Percentiles rank a stretch among this genome's conserved stretches.
These are phyloP conservation scores for Globisporangium paddicum DNA, from an alignment of 352 stramenopile genomes.

Conservation along the genomic window DNA sequence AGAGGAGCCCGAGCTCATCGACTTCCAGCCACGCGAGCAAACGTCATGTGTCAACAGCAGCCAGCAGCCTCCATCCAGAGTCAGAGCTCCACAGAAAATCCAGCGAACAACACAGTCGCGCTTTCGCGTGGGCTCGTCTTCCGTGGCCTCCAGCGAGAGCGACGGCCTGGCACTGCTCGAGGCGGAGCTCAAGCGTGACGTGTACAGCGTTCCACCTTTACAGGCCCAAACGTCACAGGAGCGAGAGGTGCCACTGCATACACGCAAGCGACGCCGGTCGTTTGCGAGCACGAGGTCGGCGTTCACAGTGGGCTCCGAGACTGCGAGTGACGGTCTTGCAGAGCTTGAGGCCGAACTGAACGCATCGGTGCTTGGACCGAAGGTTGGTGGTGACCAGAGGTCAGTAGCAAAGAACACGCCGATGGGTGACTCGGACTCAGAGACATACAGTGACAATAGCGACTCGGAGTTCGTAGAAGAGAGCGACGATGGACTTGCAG, in stretches of 20 bases:
- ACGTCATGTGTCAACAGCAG: not conserved
- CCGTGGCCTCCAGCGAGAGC: constrained; percentile 24
- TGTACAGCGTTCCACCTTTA: not conserved
- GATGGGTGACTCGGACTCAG: not conserved
- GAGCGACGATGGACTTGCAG: constrained; percentile 16
- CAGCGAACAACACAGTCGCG: not conserved
- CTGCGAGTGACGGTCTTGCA: constrained; percentile 17
- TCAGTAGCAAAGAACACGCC: not conserved
- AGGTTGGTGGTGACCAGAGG: not conserved
- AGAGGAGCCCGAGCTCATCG: not conserved
- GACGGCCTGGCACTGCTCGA: constrained; percentile 44
- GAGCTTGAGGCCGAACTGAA: constrained; percentile 32
- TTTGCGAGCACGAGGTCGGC: constrained; percentile 3
- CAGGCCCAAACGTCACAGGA: not conserved
- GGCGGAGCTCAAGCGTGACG: constrained; percentile 25
- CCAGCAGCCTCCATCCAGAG: not conserved
- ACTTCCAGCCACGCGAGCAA: not conserved
- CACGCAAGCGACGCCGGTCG: constrained; percentile 1
- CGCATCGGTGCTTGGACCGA: not conserved
- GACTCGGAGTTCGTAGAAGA: constrained; percentile 3
- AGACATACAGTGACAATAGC: not conserved
- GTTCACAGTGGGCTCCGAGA: not conserved
- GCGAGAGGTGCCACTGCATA: not conserved
- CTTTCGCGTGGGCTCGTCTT: constrained; percentile 4
- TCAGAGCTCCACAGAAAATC: not conserved